Evolutionary conservation across 2,329 filamentous ascomycete species (phyloP), one percentile per base, ranked within the genome.

Genomic region (Plectosphaerella plurivora): DNA sequence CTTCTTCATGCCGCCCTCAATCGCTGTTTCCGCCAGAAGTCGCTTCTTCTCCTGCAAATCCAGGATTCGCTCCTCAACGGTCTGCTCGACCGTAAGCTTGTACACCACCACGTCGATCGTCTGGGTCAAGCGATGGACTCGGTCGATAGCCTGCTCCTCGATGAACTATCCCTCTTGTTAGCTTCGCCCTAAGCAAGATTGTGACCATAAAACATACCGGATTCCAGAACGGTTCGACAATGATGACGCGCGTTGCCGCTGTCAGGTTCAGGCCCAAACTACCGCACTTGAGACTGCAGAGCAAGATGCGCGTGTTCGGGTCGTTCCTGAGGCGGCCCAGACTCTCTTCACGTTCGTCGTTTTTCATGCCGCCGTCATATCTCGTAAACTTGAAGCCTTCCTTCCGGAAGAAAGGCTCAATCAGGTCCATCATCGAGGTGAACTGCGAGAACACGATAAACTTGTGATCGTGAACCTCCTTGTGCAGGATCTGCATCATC

Each of bases 401-500:
- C 47, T 84, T 79, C 45, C 80, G 78, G 54, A 99, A 77, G 70
- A 97, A 97, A 2, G 94, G 94, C 66, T 97, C 91, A 57, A 99
- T 86, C 25, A 97, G 84, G 72, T 97, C 89, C 45, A 99, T 84
- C 94, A 99, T 99, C 1, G 91, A 94, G 0, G 94, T 99, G 72
- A 99, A 99, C 63, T 97, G 91, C 2, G 91, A 96, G 72, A 99
- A 99, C 57, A 99, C 91, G 63, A 99, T 99, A 65, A 96, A 96
- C 67, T 99, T 99, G 78, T 96, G 90, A 54, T 91, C 78, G 2
- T 79, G 74, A 0, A 86, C 85, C 68, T 99, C 94, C 45, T 83
- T 83, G 57, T 85, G 81, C 9, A 99, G 81, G 49, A 99, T 89
- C 55, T 84, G 78, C 63, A 96, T 81, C 18, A 97, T 79, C 61